Base-by-base conservation (phyloP, 2,329 filamentous ascomycete genomes). In the Colletotrichum theobromicola region DNA sequence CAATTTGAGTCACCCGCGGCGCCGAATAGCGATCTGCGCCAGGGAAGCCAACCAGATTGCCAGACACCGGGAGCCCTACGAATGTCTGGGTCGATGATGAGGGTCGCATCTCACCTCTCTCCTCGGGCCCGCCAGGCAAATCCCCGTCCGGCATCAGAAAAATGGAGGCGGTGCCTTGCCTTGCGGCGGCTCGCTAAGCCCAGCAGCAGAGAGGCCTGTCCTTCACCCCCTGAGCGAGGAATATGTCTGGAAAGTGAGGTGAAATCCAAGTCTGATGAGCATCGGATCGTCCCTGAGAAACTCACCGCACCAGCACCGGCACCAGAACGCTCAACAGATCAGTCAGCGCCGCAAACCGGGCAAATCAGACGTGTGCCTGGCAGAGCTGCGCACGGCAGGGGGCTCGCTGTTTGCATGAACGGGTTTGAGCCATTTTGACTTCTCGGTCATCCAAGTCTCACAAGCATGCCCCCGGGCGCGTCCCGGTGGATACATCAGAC, bases 41-140 rank as follows among this genome's bases (percentile, higher is more conserved):
- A 66, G 71, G 71, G 71, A 74, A 71, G 61, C 67, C 67, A 71
- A 71, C 71, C 61, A 74, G 60, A 61, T n/a, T 37, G 5, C 71
- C 9, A 74, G 60, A 61, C 24, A 30, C 8, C 53, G n/a, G 53
- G 30, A 64, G 71, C 61, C 67, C 32, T 66, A 62, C 37, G 57
- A n/a, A 58, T 62, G 35, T 16, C 57, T 58, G 60, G 58, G 34
- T 35, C 42, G 21, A 26, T 13, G 26, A 53, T 30, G 67, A 32
- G 65, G 30, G 71, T 55, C 71, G 50, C 71, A 70, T 70, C 71
- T 74, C 61, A 65, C 57, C 28, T 63, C 32, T 34, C 30, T n/a
- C n/a, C n/a, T n/a, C n/a, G n/a, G n/a, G n/a, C 15, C 50, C 46
- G 24, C 46, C 50, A 26, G 16, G 50, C 67, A 60, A 64, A 65